Conservation (phyloP, 2,329 filamentous ascomycete genomes). For the Davidsoniella eucalypti region DNA sequence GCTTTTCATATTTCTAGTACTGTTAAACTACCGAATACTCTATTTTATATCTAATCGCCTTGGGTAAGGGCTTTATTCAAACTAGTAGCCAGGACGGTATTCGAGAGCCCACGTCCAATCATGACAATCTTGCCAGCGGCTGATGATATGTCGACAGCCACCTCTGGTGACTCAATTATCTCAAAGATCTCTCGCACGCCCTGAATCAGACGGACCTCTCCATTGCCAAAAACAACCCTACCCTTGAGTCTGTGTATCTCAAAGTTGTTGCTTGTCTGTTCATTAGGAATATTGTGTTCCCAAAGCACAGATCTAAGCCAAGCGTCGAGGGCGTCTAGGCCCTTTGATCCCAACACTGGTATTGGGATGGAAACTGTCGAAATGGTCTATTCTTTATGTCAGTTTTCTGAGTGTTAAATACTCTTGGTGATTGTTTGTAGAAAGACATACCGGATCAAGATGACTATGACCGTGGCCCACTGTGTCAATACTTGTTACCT, state of each 20-base stretch:
- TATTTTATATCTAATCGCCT: not conserved
- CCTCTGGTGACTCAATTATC: constrained; percentile 47
- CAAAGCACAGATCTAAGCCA: constrained; percentile 78
- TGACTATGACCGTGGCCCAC: constrained; percentile 70
- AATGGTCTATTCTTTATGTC: constrained; percentile 44
- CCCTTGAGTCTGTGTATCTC: constrained; percentile 86
- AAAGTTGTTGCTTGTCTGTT: constrained; percentile 29
- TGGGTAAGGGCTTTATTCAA: constrained; percentile 15
- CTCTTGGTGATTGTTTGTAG: not conserved
- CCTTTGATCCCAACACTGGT: constrained; percentile 36
- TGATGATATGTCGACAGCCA: constrained; percentile 15
- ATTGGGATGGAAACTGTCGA: constrained; percentile 63
- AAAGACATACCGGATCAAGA: constrained; percentile 56
- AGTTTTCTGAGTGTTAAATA: constrained; percentile 10
- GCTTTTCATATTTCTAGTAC: no score
- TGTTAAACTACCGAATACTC: not conserved
- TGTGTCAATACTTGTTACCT: constrained; percentile 57
- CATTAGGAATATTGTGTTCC: constrained; percentile 48
- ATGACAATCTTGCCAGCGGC: constrained; percentile 42
- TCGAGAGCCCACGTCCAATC: constrained; percentile 40
- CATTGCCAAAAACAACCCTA: constrained; percentile 48
- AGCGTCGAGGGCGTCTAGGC: constrained; percentile 50
- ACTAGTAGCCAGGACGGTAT: constrained; percentile 35
- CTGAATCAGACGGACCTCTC: constrained; percentile 62
- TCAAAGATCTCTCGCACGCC: constrained; percentile 91